Evolutionary conservation across 2,329 filamentous ascomycete species (phyloP), one percentile per base, ranked within the genome.

Genomic region (Alternaria brassicae): DNA sequence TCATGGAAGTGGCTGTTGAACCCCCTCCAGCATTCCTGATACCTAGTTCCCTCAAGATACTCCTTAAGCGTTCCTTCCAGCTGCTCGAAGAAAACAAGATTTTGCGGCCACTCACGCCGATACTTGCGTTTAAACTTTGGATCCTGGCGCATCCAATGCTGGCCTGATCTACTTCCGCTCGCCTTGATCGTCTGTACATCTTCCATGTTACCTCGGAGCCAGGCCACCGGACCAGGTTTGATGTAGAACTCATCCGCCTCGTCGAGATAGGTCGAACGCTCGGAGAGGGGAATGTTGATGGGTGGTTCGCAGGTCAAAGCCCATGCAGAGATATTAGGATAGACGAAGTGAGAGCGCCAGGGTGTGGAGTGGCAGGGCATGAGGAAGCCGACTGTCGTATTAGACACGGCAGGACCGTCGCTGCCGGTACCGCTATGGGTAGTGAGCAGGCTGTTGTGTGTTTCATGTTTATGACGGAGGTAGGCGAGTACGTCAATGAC

Each of bases 361-460:
- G 95, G 94, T 0, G 94, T 98, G 66, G 91, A 91, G 82, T 99
- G 95, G 80, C 95, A 99, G 9, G 95, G 95, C 85, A 93, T 96
- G 23, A 99, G 84, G 79, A 98, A 97, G 19, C 90, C 89, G 32
- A 89, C 81, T 3, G 85, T 85, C 27, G 85, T 84, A 27, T 68
- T 65, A 28, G 51, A 34, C 45, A 61, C 23, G 42, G 30, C 34
- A 48, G 47, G 36, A 39, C 12, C 12, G 13, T 48, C 42, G 28
- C 40, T 47, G 9, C 52, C 44, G 39, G 50, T 57, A 39, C 25
- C 36, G 58, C 25, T 88, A 79, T 82, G 82, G 36, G 82, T 80
- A 12, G 44, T 15, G 25, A 63, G 58, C 21, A 70, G 57, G 49
- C 27, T 61, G 40, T 66, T 66, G 58, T 64, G 67, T n/a, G 65